Percentiles rank a stretch among this genome's conserved stretches.
phyloP scores from a whole-genome alignment of 495 filamentous ascomycete species.

The Lichina pygmaea region DNA sequence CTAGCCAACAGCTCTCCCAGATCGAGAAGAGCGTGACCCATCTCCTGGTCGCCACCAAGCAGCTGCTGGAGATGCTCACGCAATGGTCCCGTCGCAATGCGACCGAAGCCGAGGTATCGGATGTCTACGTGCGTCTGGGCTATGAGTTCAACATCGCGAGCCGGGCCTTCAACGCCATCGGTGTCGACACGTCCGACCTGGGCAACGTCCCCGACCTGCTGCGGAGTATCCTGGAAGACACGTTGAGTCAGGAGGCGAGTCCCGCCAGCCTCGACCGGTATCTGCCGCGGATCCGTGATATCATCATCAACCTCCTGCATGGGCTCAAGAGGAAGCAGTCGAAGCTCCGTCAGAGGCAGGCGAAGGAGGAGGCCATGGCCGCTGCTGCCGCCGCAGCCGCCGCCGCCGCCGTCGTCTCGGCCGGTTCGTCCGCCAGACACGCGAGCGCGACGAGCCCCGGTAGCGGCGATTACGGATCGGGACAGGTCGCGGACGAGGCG shows the following conservation, averaged over 20 bases:
- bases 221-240: constrained; percentile 77
- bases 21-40: constrained; percentile 98
- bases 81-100: constrained; percentile 85
- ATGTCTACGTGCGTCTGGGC: constrained; percentile 88
- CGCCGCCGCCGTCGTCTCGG: constrained; percentile 28
- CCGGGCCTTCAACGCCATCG: constrained; percentile 83
- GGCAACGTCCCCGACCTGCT: constrained; percentile 85
- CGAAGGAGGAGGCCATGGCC: constrained; percentile 21
- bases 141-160: constrained; percentile 99
- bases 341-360: constrained; percentile 55
- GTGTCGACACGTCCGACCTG: constrained; percentile 77
- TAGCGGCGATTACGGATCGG: not conserved
- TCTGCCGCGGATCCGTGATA: constrained; percentile 79
- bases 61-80: constrained; percentile 86
- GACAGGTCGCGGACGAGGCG: not conserved
- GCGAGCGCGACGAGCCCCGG: not conserved
- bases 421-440: constrained; percentile 10
- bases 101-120: constrained; percentile 80
- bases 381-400: constrained; percentile 28
- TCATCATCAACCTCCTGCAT: constrained; percentile 91
- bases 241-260: constrained; percentile 86
- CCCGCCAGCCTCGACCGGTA: constrained; percentile 75
- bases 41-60: constrained; percentile 89
- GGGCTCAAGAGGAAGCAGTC: constrained; percentile 92
- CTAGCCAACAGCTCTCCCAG: constrained; percentile 51